These are phyloP conservation scores for Microbotryomycetes sp. DNA, from an alignment of 1,284 basidiomycete species.

Conservation along the genomic window DNA sequence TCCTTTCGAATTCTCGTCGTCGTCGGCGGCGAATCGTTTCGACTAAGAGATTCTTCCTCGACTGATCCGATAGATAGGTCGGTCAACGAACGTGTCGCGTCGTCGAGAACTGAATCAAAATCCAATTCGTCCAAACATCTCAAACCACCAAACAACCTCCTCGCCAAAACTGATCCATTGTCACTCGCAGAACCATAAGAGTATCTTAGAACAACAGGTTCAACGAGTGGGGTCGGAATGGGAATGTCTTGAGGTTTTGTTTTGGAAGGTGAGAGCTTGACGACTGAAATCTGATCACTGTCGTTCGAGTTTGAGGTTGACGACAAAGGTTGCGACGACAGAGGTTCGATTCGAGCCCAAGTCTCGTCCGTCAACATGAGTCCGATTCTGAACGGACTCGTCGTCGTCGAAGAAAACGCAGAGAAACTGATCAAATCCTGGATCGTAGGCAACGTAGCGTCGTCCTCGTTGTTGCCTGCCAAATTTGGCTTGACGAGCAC, in stretches of 20 bases:
- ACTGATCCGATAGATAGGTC: conserved; percentile 62
- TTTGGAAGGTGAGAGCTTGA: conserved; percentile 36
- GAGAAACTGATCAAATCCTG: not conserved
- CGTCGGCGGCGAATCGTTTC: not conserved
- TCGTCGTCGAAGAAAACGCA: not conserved
- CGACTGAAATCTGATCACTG: conserved; percentile 43
- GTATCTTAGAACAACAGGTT: conserved; percentile 1
- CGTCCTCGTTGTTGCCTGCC: not conserved
- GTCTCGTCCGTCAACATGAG: conserved; percentile 31
- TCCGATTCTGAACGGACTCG: conserved; percentile 16
- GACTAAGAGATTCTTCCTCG: not conserved
- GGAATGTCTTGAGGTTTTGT: conserved; percentile 42
- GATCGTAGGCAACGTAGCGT: not conserved
- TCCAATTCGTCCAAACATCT: conserved; percentile 9
- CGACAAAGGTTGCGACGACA: not conserved
- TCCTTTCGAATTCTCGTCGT: not conserved
- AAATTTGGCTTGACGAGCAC: conserved; percentile 50
- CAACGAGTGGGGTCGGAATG: conserved; percentile 1
- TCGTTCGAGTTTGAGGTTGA: not conserved
- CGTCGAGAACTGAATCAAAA: conserved; percentile 46
- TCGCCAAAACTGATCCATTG: not conserved
- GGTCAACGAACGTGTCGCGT: conserved; percentile 78
- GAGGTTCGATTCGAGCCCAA: not conserved
- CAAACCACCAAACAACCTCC: not conserved
- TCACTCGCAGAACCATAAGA: conserved; percentile 1